phyloP scores from a whole-genome alignment of 202 grass and related monocot genomes.

The Elaeis oleifera region DNA sequence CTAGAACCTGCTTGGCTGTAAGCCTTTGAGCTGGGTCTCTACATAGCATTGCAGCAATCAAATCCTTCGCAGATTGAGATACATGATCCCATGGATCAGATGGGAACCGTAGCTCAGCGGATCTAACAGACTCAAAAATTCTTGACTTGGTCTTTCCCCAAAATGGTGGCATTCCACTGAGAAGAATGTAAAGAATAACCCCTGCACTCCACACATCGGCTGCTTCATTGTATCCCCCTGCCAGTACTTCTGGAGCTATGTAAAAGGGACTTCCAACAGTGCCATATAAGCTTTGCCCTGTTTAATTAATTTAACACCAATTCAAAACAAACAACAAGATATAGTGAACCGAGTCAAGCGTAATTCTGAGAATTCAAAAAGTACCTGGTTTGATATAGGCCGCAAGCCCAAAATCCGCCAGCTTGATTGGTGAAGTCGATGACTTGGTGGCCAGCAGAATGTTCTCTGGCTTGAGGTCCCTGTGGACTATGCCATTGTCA shows the following conservation, averaged over 20 bases:
- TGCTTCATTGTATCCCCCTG: conserved; percentile 83
- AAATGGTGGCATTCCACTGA: conserved; percentile 81
- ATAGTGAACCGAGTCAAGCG: not conserved
- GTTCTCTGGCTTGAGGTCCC: conserved; percentile 95
- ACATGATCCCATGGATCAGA: conserved; percentile 68
- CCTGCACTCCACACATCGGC: conserved; percentile 92
- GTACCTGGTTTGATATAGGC: conserved; percentile 79
- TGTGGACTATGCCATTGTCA: conserved; percentile 80
- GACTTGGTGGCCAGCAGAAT: conserved; percentile 85
- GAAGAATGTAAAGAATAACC: conserved; percentile 91
- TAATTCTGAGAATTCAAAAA: conserved; percentile 2
- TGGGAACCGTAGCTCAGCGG: conserved; percentile 65
- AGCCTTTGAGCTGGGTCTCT: conserved; percentile 57
- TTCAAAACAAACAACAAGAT: conserved; percentile 24
- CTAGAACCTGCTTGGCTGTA: conserved; percentile 62
- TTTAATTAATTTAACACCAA: conserved; percentile 13
- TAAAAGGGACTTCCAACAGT: conserved; percentile 95
- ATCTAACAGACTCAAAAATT: conserved; percentile 87
- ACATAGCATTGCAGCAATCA: conserved; percentile 61
- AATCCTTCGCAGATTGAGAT: conserved; percentile 67
- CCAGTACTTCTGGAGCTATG: conserved; percentile 87
- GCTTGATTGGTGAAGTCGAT: conserved; percentile 55
- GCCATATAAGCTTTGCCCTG: conserved; percentile 74
- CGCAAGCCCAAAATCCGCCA: conserved; percentile 90
- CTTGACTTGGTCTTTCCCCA: conserved; percentile 89